Base-by-base conservation (phyloP, 129 eudicot genomes). In the Flaveria ramosissima region DNA sequence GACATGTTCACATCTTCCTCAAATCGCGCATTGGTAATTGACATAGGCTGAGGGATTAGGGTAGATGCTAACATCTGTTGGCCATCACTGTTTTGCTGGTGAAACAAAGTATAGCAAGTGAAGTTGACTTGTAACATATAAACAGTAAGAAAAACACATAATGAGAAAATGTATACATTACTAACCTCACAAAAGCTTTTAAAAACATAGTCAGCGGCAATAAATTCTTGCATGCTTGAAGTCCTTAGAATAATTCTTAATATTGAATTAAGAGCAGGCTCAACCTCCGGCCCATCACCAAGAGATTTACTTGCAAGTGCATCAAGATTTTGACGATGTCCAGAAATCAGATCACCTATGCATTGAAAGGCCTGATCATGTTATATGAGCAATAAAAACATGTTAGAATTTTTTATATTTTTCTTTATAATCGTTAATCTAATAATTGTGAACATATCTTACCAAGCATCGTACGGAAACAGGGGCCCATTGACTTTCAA, bases 401-500 rank as follows among this genome's bases (percentile, higher is more conserved):
- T 47, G 80, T 79, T 67, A 79, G 68, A 55, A 52, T 55, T 27
- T 27, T 32, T 61, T 41, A 48, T 41, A 65, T 12, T 63, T 53
- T 26, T 80, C 60, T 64, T 0, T 56, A 60, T 43, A 42, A 72
- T 7, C 52, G 57, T 55, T 77, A 4, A 68, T 55, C 19, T 67
- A 57, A 68, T 61, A 41, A 68, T 1, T 68, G 73, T 68, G 57
- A 67, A 77, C 81, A 68, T 56, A 77, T 67, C 88, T 84, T 84
- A 94, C 98, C 90, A 88, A 88, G 76, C 97, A 94, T 59, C 92
- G 97, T 64, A 94, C 90, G 32, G 97, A 80, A 79, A 94, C 86
- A 48, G 98, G 96, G 51, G 97, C 97, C 97, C 98, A 89, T 73
- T 89, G 98, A 76, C 98, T 94, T 87, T 94, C 97, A 63, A 94